A percentile compares a stretch with the other conserved stretches of the same genome.
Conservation (phyloP, 176 grass and related monocot species). For the Ananas comosus region DNA sequence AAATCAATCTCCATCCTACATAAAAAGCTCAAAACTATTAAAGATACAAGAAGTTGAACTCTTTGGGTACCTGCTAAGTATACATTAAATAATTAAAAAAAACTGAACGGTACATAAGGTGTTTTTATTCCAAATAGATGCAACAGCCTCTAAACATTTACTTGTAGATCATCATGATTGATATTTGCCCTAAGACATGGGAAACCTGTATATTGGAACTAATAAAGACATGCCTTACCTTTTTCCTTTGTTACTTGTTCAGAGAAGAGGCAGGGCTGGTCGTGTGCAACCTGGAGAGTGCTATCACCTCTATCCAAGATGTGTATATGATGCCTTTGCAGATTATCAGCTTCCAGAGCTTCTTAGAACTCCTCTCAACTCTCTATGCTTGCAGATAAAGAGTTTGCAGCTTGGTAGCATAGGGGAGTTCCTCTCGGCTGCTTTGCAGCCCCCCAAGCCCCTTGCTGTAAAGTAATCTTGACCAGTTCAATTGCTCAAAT, state of each 20-base stretch:
- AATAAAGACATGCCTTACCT: background rate
- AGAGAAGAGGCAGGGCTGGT: conserved; percentile 91
- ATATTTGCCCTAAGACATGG: too few relatives aligned
- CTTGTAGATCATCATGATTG: too few relatives aligned
- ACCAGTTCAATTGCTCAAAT: conserved; percentile 1
- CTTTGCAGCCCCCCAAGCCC: conserved; percentile 76
- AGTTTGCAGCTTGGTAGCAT: conserved; percentile 84
- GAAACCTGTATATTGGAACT: too few relatives aligned
- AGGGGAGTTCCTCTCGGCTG: conserved; percentile 78
- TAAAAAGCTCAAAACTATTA: too few relatives aligned
- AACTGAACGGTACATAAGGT: too few relatives aligned
- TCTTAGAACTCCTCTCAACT: conserved; percentile 91
- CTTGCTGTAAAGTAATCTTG: conserved; percentile 50
- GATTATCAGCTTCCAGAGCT: conserved; percentile 92
- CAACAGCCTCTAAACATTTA: too few relatives aligned
- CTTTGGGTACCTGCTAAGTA: too few relatives aligned
- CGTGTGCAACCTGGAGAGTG: conserved; percentile 95
- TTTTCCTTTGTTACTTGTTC: conserved; percentile 9
- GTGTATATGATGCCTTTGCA: conserved; percentile 86
- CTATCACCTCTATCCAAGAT: conserved; percentile 94
- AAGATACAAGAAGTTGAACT: too few relatives aligned
- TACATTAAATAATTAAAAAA: too few relatives aligned
- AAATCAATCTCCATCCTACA: too few relatives aligned
- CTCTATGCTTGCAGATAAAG: conserved; percentile 96
- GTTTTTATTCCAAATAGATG: too few relatives aligned